phyloP scores from a whole-genome alignment of 768 basidiomycete species.

The Trametes coccinea region DNA sequence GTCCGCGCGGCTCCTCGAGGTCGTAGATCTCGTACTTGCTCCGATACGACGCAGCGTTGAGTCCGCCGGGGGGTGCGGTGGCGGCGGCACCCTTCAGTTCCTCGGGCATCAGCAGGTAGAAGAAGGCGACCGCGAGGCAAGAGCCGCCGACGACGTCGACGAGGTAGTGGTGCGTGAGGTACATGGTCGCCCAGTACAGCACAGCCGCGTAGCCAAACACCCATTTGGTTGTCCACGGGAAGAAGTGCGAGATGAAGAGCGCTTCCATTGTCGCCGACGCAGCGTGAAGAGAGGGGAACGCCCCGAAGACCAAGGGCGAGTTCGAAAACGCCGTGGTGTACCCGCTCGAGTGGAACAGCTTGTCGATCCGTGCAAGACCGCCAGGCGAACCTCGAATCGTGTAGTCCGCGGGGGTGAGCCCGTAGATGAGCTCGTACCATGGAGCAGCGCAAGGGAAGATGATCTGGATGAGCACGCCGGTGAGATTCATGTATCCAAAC shows the following conservation, averaged over 20 bases:
- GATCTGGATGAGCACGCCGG: constrained; percentile 86
- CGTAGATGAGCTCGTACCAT: constrained; percentile 97
- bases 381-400: constrained; percentile 90
- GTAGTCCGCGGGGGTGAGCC: constrained; percentile 94
- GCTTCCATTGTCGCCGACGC: constrained; percentile 91
- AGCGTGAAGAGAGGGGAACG: constrained; percentile 93
- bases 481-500: constrained; percentile 92
- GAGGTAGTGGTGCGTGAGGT: constrained; percentile 97
- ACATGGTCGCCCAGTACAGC: constrained; percentile 99
- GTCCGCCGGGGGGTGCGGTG: constrained; percentile 50
- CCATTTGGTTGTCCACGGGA: constrained; percentile 66
- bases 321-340: constrained; percentile 83
- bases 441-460: constrained; percentile 92
- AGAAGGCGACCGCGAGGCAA: constrained; percentile 83
- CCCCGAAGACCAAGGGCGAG: constrained; percentile 94
- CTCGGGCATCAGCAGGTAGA: constrained; percentile 87
- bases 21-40: constrained; percentile 81
- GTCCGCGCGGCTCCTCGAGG: constrained; percentile 55
- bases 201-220: constrained; percentile 84
- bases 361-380: constrained; percentile 90
- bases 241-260: constrained; percentile 92
- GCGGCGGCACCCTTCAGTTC: constrained; percentile 61
- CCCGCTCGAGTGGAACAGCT: constrained; percentile 70
- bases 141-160: constrained; percentile 96
- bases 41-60: constrained; percentile 35